phyloP scores from a whole-genome alignment of 2,329 filamentous ascomycete species.

The Trichoderma semiorbis region DNA sequence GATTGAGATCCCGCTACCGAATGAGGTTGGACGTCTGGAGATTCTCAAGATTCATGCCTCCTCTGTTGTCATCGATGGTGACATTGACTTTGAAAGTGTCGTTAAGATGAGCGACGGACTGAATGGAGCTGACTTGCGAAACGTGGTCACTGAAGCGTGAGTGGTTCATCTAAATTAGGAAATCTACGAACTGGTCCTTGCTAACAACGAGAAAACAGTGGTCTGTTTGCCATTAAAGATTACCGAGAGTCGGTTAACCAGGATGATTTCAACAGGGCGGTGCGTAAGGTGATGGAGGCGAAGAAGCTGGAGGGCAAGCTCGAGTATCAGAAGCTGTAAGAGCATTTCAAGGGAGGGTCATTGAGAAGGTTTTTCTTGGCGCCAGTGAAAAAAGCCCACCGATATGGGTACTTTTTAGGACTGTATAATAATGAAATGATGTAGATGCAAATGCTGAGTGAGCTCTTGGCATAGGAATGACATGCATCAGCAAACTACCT shows the following conservation, averaged over 20 bases:
- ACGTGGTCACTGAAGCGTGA: constrained; percentile 97
- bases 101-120: constrained; percentile 99
- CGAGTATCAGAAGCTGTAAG: constrained; percentile 90
- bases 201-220: constrained; percentile 48
- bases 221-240: constrained; percentile 96
- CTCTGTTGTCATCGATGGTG: constrained; percentile 83
- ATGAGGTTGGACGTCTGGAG: constrained; percentile 92
- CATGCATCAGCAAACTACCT: not conserved
- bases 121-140: constrained; percentile 94
- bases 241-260: constrained; percentile 95
- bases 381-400: not conserved
- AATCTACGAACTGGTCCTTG: not conserved
- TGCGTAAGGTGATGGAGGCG: constrained; percentile 91
- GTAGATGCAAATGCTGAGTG: constrained; percentile 22
- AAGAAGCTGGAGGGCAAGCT: constrained; percentile 99
- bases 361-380: not conserved
- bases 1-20: constrained; percentile 95
- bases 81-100: constrained; percentile 97
- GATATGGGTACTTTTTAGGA: constrained; percentile 25
- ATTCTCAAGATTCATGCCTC: constrained; percentile 96
- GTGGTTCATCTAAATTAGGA: constrained; percentile 35
- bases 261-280: constrained; percentile 99
- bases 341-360: not conserved
- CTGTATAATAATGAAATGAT: constrained; percentile 29
- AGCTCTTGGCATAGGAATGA: constrained; percentile 27